Evolutionary conservation across 2,329 filamentous ascomycete genomes (phyloP), one percentile per base, ranked within the genome.

Genomic region (Leptosphaerulina australis): DNA sequence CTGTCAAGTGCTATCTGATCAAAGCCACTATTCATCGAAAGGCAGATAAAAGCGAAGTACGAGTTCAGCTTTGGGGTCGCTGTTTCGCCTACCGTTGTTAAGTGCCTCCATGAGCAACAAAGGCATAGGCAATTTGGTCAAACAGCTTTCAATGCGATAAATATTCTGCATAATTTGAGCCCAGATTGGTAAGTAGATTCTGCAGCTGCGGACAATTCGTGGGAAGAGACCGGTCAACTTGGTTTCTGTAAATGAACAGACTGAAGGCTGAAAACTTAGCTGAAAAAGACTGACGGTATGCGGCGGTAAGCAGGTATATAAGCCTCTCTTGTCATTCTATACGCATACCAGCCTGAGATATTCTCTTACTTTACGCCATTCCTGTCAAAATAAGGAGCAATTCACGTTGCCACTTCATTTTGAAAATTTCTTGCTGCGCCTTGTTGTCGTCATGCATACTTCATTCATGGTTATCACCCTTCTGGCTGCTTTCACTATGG

Each of bases 361-460:
- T 5, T 18, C 7, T 9, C 31, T 17, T 10, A n/a, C 18, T 4
- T n/a, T 34, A 5, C 9, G 17, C 14, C 20, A 24, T 28, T 12
- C 11, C 20, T 25, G 3, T n/a, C 34, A 15, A 30, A 36, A 3
- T 17, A 17, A 26, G 6, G n/a, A n/a, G n/a, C n/a, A n/a, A n/a
- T n/a, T n/a, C n/a, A n/a, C n/a, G n/a, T n/a, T n/a, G n/a, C n/a
- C n/a, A n/a, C n/a, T n/a, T n/a, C n/a, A n/a, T n/a, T n/a, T n/a
- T n/a, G n/a, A n/a, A n/a, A n/a, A n/a, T n/a, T n/a, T n/a, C n/a
- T n/a, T n/a, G n/a, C n/a, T n/a, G n/a, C 34, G 14, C 24, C 34
- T 41, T 24, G 36, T 25, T 11, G n/a, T 62, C 59, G 70, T 38
- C 12, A 71, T 75, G 66, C 58, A 68, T 44, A 57, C 64, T 44